Evolutionary conservation across 371 early-diverging fungal genomes (phyloP), one percentile per base, ranked within the genome.

Genomic region (Rhizomucor pusillus): DNA sequence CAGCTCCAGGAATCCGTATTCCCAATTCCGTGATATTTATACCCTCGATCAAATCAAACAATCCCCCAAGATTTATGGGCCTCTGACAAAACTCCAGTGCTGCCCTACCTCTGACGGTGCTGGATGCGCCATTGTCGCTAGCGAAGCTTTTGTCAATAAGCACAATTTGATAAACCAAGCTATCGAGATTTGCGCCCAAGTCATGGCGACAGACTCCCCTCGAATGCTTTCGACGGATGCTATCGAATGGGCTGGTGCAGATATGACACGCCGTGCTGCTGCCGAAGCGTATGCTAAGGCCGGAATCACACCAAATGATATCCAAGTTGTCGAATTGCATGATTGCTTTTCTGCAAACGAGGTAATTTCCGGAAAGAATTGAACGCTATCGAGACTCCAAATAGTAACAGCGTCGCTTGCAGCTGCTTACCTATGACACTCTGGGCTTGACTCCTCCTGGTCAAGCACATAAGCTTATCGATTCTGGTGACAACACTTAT

Each of bases 281-380:
- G 43, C 62, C 23, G 69, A 81, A 16, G 84, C 82, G 13, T 86
- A 71, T 61, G 47, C 70, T 46, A 71, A 73, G 63, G 85, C 89
- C 13, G 78, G 80, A 0, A 84, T 88, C 37, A 75, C 80, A 43
- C 60, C 84, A 25, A 69, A 75, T 1, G 86, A 89, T 60, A 80
- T 91, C 10, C 76, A 81, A 53, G 87, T 90, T 12, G 72, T 89
- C 47, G 91, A 91, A 60, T 71, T 91, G 23, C 91, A 91, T 62
- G 91, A 91, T 66, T 91, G 90, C 70, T 91, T 90, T 71, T 84
- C 87, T 16, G 86, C 88, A 47, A 91, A 91, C 64, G 91, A 90
- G 50, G 75, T 79, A 62, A 43, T n/a, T n/a, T n/a, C n/a, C n/a
- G n/a, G n/a, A n/a, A n/a, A n/a, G n/a, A n/a, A n/a, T n/a, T n/a